Evolutionary conservation across 2,329 filamentous ascomycete genomes (phyloP), one percentile per base, ranked within the genome.

Genomic region (Mycosphaerella sp.): DNA sequence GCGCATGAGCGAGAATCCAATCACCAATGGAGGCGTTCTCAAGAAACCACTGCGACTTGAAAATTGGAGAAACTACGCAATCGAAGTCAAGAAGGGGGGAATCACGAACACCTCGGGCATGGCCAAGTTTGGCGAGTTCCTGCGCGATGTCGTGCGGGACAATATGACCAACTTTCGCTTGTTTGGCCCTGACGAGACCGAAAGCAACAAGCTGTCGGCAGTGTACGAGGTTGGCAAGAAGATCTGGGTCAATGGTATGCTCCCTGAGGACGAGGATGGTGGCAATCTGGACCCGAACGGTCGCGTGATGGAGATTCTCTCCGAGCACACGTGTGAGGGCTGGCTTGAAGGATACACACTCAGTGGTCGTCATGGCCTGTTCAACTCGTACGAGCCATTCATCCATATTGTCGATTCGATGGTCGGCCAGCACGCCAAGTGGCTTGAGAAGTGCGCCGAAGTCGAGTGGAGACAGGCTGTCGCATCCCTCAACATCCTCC

Each of bases 401-500:
- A 87, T 90, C 55, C 86, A 90, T 66, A 82, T 91, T 64, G 89
- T 91, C 63, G 86, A 90, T 70, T 88, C 84, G 1, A 91, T 91
- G 86, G 86, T 91, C 56, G 89, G 89, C 69, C 86, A 89, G 73
- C 86, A 91, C 72, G 89, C 85, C 75, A 91, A 91, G 70, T 90
- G 86, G 86, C 79, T 90, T 48, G 86, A 91, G 69, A 91, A 90
- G 73, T 87, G 83, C 60, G 74, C 83, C n/a, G 86, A 90, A 66
- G 83, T 90, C 17, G 82, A 86, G 64, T 91, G 87, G 87, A 82
- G 87, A 48, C 80, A 77, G 62, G 84, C 84, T 69, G 74, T 90
- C 9, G 79, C 86, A 7, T 89, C 86, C 0, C 80, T 91, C 62
- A 91, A 91, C 73, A 89, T 90, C 61, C 78, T 91, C 11, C 77